These are phyloP conservation scores for Talaromyces atroroseus DNA, from an alignment of 2,329 filamentous ascomycete genomes.

Conservation along the genomic window DNA sequence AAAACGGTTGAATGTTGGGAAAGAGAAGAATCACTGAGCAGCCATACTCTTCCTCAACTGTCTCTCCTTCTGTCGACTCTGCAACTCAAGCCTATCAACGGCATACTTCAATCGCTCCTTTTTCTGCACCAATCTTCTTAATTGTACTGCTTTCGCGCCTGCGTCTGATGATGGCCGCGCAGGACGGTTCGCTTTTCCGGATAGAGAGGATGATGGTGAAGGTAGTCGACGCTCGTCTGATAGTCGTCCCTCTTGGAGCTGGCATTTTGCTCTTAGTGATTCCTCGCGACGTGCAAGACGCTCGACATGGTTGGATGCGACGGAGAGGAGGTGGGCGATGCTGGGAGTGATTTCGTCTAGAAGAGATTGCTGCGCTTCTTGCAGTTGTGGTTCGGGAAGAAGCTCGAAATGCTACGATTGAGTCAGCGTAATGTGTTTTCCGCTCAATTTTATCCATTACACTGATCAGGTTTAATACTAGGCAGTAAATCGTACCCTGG, in stretches of 20 bases:
- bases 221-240: slow-evolving; percentile 33
- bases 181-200: slow-evolving; percentile 14
- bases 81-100: slow-evolving; percentile 77
- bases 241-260: slow-evolving; percentile 72
- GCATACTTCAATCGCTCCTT: slow-evolving; percentile 83
- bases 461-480: background rate
- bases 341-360: slow-evolving; percentile 87
- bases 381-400: slow-evolving; percentile 76
- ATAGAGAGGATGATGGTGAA: slow-evolving; percentile 12
- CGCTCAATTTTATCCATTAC: background rate
- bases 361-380: slow-evolving; percentile 74
- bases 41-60: slow-evolving; percentile 70
- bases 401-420: slow-evolving; percentile 76
- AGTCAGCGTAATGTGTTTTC: background rate
- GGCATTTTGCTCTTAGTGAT: slow-evolving; percentile 72
- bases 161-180: slow-evolving; percentile 6
- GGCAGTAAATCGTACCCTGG: slow-evolving; percentile 43
- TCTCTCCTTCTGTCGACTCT: slow-evolving; percentile 71
- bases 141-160: slow-evolving; percentile 49
- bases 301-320: slow-evolving; percentile 77
- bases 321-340: slow-evolving; percentile 69
- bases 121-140: slow-evolving; percentile 68
- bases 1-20: background rate
- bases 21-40: slow-evolving; percentile 31
- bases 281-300: slow-evolving; percentile 78